A percentile compares a stretch with the other conserved stretches of the same genome.
phyloP scores from a whole-genome alignment of 257 asterid genomes.

The Haberlea rhodopensis region DNA sequence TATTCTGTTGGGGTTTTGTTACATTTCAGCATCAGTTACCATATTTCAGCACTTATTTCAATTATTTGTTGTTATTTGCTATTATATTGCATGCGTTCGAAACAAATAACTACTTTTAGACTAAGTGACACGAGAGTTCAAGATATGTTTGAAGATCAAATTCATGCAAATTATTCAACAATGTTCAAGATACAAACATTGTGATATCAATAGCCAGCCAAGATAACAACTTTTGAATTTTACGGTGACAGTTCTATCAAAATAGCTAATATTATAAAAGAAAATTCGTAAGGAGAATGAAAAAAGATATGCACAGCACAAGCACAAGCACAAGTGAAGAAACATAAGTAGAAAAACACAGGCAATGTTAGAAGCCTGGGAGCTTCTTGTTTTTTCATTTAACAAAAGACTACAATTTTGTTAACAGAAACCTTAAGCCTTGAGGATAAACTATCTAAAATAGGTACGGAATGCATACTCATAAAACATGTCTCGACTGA shows the following conservation, averaged over 20 bases:
- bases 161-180: constrained; percentile 11
- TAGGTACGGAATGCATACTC: constrained; percentile 58
- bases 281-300: neutral
- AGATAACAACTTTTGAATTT: neutral
- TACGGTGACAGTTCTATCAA: neutral
- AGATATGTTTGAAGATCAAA: constrained; percentile 6
- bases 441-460: neutral
- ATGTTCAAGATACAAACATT: neutral
- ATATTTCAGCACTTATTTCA: too few relatives aligned
- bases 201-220: neutral
- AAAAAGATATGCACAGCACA: too few relatives aligned
- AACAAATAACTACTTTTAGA: neutral
- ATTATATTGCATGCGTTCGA: constrained; percentile 44
- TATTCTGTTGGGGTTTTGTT: too few relatives aligned
- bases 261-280: neutral
- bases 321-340: too few relatives aligned
- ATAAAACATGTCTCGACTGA: constrained; percentile 91
- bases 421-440: neutral
- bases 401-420: neutral
- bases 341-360: neutral
- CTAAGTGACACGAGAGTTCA: neutral
- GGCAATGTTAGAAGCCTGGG: neutral
- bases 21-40: too few relatives aligned
- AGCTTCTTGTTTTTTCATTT: constrained; percentile 9
- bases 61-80: too few relatives aligned